phyloP scores from a whole-genome alignment of 1,139 yeast genomes.

The Yamadazyma dushanensis region DNA sequence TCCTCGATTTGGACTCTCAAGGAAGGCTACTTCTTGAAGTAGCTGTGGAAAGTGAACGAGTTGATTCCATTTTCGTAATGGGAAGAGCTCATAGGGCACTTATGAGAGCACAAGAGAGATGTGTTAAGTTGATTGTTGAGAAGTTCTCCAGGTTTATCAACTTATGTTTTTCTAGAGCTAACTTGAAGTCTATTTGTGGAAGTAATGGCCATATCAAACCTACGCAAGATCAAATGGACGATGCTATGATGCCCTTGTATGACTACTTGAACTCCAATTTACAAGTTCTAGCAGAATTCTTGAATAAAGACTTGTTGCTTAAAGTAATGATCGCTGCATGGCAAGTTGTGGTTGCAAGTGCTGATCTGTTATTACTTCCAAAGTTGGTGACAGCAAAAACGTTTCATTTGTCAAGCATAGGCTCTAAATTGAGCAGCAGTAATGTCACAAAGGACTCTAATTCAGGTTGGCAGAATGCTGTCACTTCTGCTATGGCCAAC shows the following conservation, averaged over 20 bases:
- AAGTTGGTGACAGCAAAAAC: constrained; percentile 61
- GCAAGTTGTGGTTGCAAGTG: constrained; percentile 62
- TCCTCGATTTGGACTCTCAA: constrained; percentile 65
- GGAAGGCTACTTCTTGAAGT: constrained; percentile 65
- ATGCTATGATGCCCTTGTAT: constrained; percentile 72
- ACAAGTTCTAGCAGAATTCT: constrained; percentile 60
- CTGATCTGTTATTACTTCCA: constrained; percentile 72
- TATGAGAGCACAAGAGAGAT: constrained; percentile 60
- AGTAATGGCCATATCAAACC: constrained; percentile 46
- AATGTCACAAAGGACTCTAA: constrained; percentile 10
- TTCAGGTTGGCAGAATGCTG: constrained; percentile 49
- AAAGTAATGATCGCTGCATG: constrained; percentile 79
- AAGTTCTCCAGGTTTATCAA: constrained; percentile 50
- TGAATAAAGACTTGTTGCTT: constrained; percentile 58
- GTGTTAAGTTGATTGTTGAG: constrained; percentile 65
- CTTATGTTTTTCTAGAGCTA: constrained; percentile 41
- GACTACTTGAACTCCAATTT: constrained; percentile 73
- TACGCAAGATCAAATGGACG: constrained; percentile 57
- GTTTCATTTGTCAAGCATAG: constrained; percentile 25
- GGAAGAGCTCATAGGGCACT: constrained; percentile 74
- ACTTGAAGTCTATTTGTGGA: constrained; percentile 56
- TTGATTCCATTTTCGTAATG: constrained; percentile 75
- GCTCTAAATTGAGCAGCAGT: constrained; percentile 17
- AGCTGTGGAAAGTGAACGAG: constrained; percentile 75
- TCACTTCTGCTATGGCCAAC: constrained; percentile 51